Conservation (phyloP, 768 basidiomycete genomes). For the Cytidiella melzeri region DNA sequence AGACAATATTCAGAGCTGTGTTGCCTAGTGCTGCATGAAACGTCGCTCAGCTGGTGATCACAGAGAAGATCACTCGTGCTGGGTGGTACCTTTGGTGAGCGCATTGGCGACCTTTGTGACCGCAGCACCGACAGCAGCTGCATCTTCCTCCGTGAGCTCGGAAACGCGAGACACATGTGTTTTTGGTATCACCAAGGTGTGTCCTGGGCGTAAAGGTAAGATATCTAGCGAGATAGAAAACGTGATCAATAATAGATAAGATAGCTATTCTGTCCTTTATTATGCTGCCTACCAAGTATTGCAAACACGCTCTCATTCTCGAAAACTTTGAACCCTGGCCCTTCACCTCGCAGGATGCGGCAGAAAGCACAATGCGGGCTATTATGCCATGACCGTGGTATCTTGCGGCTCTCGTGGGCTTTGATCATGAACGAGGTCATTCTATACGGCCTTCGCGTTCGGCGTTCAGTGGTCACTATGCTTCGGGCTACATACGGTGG, state of each 20-base stretch:
- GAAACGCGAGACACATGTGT: conserved; percentile 54
- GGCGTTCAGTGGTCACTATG: too few relatives aligned
- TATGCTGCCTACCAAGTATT: conserved; percentile 45
- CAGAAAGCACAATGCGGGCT: conserved; percentile 57
- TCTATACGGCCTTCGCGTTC: too few relatives aligned
- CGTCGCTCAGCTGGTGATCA: too few relatives aligned
- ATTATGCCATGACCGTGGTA: conserved; percentile 43
- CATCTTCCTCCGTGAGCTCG: conserved; percentile 55
- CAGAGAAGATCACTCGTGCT: too few relatives aligned
- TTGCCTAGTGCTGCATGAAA: conserved; percentile 60
- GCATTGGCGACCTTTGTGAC: conserved; percentile 60
- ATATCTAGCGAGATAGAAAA: conserved; percentile 45
- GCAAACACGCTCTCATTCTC: conserved; percentile 61
- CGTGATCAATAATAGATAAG: background rate
- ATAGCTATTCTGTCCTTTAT: background rate
- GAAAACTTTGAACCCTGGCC: conserved; percentile 44
- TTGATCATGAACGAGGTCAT: conserved; percentile 78
- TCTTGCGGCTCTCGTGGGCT: conserved; percentile 43
- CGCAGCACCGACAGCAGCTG: conserved; percentile 50
- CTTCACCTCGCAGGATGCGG: conserved; percentile 47
- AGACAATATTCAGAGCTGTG: conserved; percentile 68
- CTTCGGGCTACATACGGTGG: too few relatives aligned
- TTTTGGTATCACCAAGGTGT: conserved; percentile 69
- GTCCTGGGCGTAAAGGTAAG: conserved; percentile 57
- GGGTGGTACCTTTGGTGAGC: conserved; percentile 52